Evolutionary conservation across 2,329 filamentous ascomycete species (phyloP), one percentile per base, ranked within the genome.

Genomic region (Apiospora saccharicola): DNA sequence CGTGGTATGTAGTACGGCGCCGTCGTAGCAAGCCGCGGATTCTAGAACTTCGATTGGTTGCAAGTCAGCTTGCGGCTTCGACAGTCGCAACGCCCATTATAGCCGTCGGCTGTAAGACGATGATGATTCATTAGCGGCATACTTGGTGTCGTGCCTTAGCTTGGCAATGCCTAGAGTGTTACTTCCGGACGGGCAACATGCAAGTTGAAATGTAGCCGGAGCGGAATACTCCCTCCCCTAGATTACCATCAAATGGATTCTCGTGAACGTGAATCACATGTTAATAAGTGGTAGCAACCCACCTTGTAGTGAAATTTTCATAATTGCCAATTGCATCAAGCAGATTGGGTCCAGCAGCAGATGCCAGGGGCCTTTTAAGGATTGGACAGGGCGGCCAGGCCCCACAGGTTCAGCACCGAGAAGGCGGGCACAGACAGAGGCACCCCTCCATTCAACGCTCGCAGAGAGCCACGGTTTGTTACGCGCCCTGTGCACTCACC

Each of bases 121-220:
- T 64, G 34, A 64, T 64, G 57, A 64, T 41, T 64, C 57, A 64
- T 41, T 61, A 61, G 53, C 30, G 53, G 30, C 53, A 34, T 14
- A 22, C 37, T 22, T 37, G 53, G 26, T 22, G 4, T 34, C 30
- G 49, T 53, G 49, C 30, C 26, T 22, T 19, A 14, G 26, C 19
- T 37, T n/a, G 30, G 30, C 30, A 61, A 61, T 37, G 53, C 26
- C 26, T 37, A 5, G 26, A 61, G 53, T 37, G 16, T 4, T 12
- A 16, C 53, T 61, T 61, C 30, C 8, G 30, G 6, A 5, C 53
- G 8, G 30, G 53, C 37, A 34, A 61, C 30, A 37, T 34, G 53
- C 5, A 34, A 10, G 10, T 8, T 7, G 26, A 57, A 19, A 7
- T 57, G 26, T 34, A 57, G 51, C 19, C 14, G 7, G 22, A 34